A percentile compares a stretch with the other conserved stretches of the same genome.
phyloP scores from a whole-genome alignment of 2,329 filamentous ascomycete species.

The Paecilomyces sp. region DNA sequence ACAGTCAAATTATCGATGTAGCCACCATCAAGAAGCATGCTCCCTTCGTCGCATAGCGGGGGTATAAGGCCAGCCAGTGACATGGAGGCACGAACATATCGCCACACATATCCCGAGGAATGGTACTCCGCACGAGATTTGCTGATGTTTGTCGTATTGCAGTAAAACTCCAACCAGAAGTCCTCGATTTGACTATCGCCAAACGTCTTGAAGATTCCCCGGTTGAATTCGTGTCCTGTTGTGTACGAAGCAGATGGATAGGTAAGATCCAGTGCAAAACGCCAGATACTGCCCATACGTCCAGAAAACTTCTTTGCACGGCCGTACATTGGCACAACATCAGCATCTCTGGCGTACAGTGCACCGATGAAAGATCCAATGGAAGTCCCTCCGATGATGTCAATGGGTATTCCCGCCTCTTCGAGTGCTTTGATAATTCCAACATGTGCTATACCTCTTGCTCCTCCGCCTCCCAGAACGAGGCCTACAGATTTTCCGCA shows the following conservation, averaged over 20 bases:
- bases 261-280: conserved; percentile 92
- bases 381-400: conserved; percentile 90
- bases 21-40: conserved; percentile 91
- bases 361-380: conserved; percentile 95
- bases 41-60: conserved; percentile 91
- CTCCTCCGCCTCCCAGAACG: conserved; percentile 88
- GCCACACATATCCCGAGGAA: conserved; percentile 94
- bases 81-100: conserved; percentile 95
- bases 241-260: conserved; percentile 97
- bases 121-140: conserved; percentile 89
- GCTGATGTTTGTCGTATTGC: conserved; percentile 98
- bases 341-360: conserved; percentile 90
- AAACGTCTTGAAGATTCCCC: conserved; percentile 97
- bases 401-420: conserved; percentile 92
- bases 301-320: conserved; percentile 95
- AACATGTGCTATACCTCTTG: conserved; percentile 83
- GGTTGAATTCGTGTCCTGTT: conserved; percentile 97
- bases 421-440: conserved; percentile 93
- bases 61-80: conserved; percentile 87
- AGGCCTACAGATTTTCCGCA: conserved; percentile 93
- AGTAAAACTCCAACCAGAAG: conserved; percentile 98
- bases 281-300: conserved; percentile 98
- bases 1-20: conserved; percentile 98
- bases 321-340: conserved; percentile 94
- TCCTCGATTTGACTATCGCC: conserved; percentile 96